Evolutionary conservation across 2,329 filamentous ascomycete genomes (phyloP).

Genomic region (Didymella exigua): DNA sequence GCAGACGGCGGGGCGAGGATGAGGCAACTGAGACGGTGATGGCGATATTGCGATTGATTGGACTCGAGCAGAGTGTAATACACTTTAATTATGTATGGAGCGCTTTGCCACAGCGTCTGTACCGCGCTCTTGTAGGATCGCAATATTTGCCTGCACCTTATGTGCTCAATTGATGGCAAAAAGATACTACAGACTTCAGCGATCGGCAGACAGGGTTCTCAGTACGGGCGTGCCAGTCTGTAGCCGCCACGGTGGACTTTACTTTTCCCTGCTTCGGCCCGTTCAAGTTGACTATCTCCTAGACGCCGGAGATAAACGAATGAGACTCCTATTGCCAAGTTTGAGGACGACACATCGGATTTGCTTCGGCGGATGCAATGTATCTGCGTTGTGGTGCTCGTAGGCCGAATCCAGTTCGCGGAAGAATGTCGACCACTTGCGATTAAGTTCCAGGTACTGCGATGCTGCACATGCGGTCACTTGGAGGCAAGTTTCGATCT

Average conservation of each 20-base stretch:
- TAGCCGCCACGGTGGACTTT: neutral
- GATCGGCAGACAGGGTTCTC: neutral
- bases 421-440: neutral
- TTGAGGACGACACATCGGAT: neutral
- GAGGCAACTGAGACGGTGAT: neutral
- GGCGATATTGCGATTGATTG: neutral
- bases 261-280: neutral
- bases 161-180: neutral
- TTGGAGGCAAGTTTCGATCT: neutral
- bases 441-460: neutral
- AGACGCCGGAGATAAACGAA: neutral
- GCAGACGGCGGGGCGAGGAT: neutral
- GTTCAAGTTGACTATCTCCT: neutral
- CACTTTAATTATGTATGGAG: neutral
- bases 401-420: neutral
- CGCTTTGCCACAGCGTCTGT: neutral
- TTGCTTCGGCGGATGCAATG: neutral
- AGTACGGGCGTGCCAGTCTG: neutral
- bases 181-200: neutral
- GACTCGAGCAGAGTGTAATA: neutral
- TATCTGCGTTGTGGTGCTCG: neutral
- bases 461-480: neutral
- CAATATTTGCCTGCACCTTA: neutral
- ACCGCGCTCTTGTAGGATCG: neutral
- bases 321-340: neutral